Conservation (phyloP, 148 eudicot genomes). For the Amaranthus hypochondriacus region DNA sequence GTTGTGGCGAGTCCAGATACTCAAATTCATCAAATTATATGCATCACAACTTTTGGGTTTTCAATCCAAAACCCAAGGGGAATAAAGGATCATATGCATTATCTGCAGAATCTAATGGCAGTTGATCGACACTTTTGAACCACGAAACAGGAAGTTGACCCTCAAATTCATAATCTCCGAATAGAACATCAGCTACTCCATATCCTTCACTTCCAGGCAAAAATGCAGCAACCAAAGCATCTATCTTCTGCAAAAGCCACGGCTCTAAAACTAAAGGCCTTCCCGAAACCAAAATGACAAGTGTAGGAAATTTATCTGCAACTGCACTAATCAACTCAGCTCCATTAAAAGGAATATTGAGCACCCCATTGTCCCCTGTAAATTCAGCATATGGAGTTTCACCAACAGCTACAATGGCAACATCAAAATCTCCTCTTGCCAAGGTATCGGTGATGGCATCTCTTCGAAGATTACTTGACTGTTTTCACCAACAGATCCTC, state of each 20-base stretch:
- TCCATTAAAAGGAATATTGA: slow-evolving; percentile 69
- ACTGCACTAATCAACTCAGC: slow-evolving; percentile 49
- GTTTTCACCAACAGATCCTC: slow-evolving; percentile 42
- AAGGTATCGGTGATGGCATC: slow-evolving; percentile 65
- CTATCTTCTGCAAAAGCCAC: slow-evolving; percentile 56
- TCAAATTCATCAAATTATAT: slow-evolving; percentile 19
- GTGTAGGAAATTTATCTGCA: slow-evolving; percentile 64
- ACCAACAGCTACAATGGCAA: slow-evolving; percentile 82
- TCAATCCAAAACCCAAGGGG: slow-evolving; percentile 80
- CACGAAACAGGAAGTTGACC: slow-evolving; percentile 77
- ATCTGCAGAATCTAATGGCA: slow-evolving; percentile 44
- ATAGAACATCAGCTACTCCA: slow-evolving; percentile 77
- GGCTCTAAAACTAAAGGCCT: slow-evolving; percentile 80
- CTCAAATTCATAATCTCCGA: slow-evolving; percentile 74
- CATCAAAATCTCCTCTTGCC: slow-evolving; percentile 45
- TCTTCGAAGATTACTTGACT: slow-evolving; percentile 62
- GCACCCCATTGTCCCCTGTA: slow-evolving; percentile 65
- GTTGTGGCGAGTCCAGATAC: not conserved
- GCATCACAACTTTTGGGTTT: slow-evolving; percentile 27
- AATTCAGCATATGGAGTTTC: slow-evolving; percentile 80
- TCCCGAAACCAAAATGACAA: slow-evolving; percentile 71
- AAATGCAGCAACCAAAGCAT: slow-evolving; percentile 86
- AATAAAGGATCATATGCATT: slow-evolving; percentile 66
- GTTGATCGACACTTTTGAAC: slow-evolving; percentile 75
- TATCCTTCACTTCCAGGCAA: slow-evolving; percentile 88